phyloP scores from a whole-genome alignment of 352 stramenopile genomes.

The Phytophthora idaei region DNA sequence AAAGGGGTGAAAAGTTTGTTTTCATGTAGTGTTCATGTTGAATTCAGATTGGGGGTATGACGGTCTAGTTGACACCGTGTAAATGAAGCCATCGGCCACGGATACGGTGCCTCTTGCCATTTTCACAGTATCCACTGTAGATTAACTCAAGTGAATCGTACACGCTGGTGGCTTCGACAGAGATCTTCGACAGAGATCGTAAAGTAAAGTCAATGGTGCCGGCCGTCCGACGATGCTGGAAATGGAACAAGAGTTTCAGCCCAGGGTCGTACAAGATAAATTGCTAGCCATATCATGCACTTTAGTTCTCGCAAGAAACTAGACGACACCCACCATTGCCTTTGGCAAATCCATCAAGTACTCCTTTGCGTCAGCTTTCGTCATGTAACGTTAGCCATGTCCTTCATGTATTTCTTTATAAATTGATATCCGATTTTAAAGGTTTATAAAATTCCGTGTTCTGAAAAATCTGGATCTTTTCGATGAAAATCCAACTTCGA shows the following conservation, averaged over 20 bases:
- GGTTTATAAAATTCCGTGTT: background rate
- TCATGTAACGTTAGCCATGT: background rate
- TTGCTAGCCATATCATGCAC: too few relatives aligned
- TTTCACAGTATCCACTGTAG: conserved; percentile 6
- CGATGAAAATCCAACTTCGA: conserved; percentile 30
- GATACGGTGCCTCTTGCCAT: background rate
- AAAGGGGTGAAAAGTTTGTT: background rate
- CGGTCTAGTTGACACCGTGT: background rate
- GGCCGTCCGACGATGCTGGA: too few relatives aligned
- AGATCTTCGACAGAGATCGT: too few relatives aligned
- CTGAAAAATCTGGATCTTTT: conserved; percentile 24
- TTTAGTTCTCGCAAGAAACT: too few relatives aligned
- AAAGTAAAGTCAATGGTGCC: too few relatives aligned
- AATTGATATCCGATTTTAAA: background rate
- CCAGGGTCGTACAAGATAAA: too few relatives aligned
- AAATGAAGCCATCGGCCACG: conserved; percentile 11
- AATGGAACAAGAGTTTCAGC: too few relatives aligned
- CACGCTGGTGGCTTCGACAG: too few relatives aligned
- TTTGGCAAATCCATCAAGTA: too few relatives aligned
- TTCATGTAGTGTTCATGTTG: background rate
- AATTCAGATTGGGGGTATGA: background rate
- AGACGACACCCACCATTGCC: too few relatives aligned
- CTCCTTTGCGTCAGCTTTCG: background rate
- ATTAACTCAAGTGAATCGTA: background rate
- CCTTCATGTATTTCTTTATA: background rate